Percentiles rank a stretch among this genome's conserved stretches.
These are phyloP conservation scores for Bruguiera hainesii DNA, from an alignment of 441 rosid genomes.

Conservation along the genomic window DNA sequence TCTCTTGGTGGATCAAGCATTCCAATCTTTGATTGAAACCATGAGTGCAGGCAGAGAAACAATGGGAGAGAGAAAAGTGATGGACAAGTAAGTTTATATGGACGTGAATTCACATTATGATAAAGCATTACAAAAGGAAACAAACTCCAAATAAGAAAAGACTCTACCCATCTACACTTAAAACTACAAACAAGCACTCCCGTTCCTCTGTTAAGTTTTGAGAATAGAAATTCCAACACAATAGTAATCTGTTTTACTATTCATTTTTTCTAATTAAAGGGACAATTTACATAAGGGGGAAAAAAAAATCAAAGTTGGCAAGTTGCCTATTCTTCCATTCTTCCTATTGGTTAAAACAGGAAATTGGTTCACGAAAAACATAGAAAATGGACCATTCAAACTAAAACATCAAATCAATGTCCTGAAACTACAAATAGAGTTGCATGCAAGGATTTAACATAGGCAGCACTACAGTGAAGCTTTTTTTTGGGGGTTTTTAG, in stretches of 20 bases:
- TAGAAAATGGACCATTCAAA: neutral
- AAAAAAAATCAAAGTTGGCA: too few relatives aligned
- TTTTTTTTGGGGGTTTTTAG: conserved; percentile 36
- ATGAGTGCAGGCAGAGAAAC: conserved; percentile 8
- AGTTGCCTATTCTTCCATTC: neutral
- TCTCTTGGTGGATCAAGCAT: conserved; percentile 99
- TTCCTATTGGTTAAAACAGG: neutral
- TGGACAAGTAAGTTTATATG: neutral
- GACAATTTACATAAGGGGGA: too few relatives aligned
- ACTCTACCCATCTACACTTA: neutral
- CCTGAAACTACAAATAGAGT: neutral
- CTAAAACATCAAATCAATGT: neutral
- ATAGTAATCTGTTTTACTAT: neutral
- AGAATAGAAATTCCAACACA: too few relatives aligned
- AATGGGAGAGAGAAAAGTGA: neutral
- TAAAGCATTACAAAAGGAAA: neutral
- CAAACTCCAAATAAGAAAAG: conserved; percentile 4
- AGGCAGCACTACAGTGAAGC: neutral
- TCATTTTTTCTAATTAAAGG: too few relatives aligned
- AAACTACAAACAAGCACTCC: too few relatives aligned
- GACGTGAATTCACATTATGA: neutral
- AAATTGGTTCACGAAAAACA: neutral
- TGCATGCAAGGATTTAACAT: neutral
- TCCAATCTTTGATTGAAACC: conserved; percentile 64
- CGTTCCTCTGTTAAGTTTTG: too few relatives aligned